phyloP scores from a whole-genome alignment of 208 protist species.

The Leishmania martiniquensis region DNA sequence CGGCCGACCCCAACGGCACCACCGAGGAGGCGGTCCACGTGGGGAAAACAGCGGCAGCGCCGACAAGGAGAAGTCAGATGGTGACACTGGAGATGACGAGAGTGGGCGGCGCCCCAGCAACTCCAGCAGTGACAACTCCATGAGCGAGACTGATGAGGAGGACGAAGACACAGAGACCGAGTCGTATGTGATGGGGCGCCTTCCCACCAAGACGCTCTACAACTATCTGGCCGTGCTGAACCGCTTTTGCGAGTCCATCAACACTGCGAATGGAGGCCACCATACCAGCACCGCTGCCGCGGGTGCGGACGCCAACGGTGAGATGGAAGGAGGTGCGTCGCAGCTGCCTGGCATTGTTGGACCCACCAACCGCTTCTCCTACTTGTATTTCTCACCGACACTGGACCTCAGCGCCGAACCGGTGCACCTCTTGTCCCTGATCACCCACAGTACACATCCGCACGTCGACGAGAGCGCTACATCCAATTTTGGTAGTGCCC shows the following conservation, averaged over 20 bases:
- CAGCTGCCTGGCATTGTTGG: constrained; percentile 23
- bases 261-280: constrained; percentile 17
- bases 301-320: not conserved
- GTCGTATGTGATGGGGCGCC: constrained; percentile 12
- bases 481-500: not conserved
- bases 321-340: not conserved
- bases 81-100: not conserved
- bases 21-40: not conserved
- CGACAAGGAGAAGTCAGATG: too few relatives aligned
- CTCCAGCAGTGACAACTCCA: not conserved
- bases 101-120: not conserved
- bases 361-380: constrained; percentile 32
- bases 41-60: not conserved
- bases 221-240: constrained; percentile 62
- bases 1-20: not conserved
- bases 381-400: constrained; percentile 74
- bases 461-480: not conserved
- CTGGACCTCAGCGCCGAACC: constrained; percentile 64
- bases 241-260: constrained; percentile 51
- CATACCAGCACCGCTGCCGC: not conserved
- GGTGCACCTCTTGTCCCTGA: constrained; percentile 34
- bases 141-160: constrained; percentile 13
- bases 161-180: constrained; percentile 13
- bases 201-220: constrained; percentile 41
- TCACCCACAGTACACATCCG: constrained; percentile 18